Conservation (phyloP, 257 asterid genomes). For the Capsicum baccatum region DNA sequence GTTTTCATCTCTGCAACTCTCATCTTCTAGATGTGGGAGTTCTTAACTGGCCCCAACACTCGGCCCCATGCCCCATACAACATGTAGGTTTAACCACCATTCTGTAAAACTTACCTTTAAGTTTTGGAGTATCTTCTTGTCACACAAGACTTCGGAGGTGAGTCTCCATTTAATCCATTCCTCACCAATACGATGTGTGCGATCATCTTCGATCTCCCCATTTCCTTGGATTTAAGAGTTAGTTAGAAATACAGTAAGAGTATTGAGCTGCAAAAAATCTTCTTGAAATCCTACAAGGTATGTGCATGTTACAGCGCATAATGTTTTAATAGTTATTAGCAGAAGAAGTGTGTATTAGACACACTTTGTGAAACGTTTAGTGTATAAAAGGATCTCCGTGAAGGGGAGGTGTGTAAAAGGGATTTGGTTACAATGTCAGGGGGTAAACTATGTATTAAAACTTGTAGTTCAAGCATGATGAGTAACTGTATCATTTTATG, state of each 20-base stretch:
- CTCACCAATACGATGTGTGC: too few relatives aligned
- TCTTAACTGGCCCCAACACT: too few relatives aligned
- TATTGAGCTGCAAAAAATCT: neutral
- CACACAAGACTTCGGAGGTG: too few relatives aligned
- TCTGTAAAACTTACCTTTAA: too few relatives aligned
- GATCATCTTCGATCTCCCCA: too few relatives aligned
- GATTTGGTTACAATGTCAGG: neutral
- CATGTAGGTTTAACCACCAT: too few relatives aligned
- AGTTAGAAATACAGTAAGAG: neutral
- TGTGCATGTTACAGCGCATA: neutral
- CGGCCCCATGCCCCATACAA: too few relatives aligned
- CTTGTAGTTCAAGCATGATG: neutral
- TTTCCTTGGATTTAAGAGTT: neutral
- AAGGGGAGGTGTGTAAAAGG: neutral
- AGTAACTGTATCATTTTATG: constrained; percentile 3
- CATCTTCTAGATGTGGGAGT: too few relatives aligned
- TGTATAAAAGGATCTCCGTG: neutral
- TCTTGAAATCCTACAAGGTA: neutral
- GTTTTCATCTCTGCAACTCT: too few relatives aligned
- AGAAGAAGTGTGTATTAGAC: neutral
- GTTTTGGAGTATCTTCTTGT: too few relatives aligned
- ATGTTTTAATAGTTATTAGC: neutral
- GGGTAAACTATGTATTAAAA: neutral
- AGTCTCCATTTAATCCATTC: too few relatives aligned
- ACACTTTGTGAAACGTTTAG: neutral